These are phyloP conservation scores for Parsonsia alboflavescens DNA, from an alignment of 257 asterid genomes.

Conservation along the genomic window DNA sequence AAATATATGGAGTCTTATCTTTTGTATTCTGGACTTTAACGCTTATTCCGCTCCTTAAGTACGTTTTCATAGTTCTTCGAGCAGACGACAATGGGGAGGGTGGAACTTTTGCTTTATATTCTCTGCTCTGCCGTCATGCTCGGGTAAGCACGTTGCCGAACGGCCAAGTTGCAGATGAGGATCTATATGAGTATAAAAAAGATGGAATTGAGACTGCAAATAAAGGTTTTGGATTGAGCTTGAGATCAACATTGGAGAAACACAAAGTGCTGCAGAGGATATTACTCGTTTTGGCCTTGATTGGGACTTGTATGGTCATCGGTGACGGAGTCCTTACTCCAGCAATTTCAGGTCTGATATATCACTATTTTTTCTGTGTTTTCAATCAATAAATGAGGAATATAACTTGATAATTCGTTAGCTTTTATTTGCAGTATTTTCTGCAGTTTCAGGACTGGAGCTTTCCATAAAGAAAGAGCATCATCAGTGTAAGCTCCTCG, in stretches of 20 bases:
- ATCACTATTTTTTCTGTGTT: neutral
- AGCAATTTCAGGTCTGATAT: conserved; percentile 71
- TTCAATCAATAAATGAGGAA: neutral
- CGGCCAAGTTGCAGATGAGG: conserved; percentile 93
- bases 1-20: conserved; percentile 80
- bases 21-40: conserved; percentile 93
- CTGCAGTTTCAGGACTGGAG: conserved; percentile 96
- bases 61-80: conserved; percentile 78
- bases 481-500: conserved; percentile 71
- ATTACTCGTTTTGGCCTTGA: conserved; percentile 68
- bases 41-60: conserved; percentile 74
- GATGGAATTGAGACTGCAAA: conserved; percentile 43
- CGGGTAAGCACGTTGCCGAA: conserved; percentile 77
- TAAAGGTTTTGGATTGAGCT: conserved; percentile 48
- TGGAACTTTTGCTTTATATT: conserved; percentile 86
- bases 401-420: conserved; percentile 7
- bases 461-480: conserved; percentile 73
- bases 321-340: conserved; percentile 98
- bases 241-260: conserved; percentile 74
- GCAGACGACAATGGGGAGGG: conserved; percentile 99
- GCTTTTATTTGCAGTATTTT: conserved; percentile 63
- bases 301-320: conserved; percentile 97
- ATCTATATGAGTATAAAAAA: conserved; percentile 65
- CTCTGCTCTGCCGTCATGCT: conserved; percentile 84
- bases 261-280: conserved; percentile 56